A percentile compares a stretch with the other conserved stretches of the same genome.
These are phyloP conservation scores for Leucosporidium scottii DNA, from an alignment of 768 basidiomycete genomes.

Conservation along the genomic window DNA sequence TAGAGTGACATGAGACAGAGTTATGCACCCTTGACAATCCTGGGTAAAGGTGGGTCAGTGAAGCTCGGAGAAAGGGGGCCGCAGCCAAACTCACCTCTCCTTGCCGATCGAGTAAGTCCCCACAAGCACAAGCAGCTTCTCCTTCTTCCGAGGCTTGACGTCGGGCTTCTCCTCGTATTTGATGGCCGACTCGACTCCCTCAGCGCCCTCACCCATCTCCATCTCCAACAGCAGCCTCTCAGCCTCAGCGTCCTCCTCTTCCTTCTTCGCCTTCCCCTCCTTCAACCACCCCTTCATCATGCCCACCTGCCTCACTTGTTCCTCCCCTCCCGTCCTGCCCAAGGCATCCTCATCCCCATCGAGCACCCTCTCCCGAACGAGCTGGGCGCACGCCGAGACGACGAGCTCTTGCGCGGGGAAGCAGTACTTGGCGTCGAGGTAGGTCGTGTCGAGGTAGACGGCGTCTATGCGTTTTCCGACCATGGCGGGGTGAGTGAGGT, in stretches of 20 bases:
- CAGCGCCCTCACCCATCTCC: neutral
- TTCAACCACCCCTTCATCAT: slow-evolving; percentile 37
- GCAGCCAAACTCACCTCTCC: slow-evolving; percentile 54
- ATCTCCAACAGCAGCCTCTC: neutral
- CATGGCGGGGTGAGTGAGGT: slow-evolving; percentile 75
- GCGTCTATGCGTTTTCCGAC: slow-evolving; percentile 74
- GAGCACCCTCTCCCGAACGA: slow-evolving; percentile 41
- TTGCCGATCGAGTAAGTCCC: slow-evolving; percentile 95
- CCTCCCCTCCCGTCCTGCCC: slow-evolving; percentile 25
- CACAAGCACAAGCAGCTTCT: slow-evolving; percentile 33
- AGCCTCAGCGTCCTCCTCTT: slow-evolving; percentile 1
- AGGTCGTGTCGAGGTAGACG: slow-evolving; percentile 88
- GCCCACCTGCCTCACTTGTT: slow-evolving; percentile 28
- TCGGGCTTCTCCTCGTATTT: slow-evolving; percentile 18
- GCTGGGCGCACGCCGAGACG: slow-evolving; percentile 80
- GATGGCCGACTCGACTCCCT: neutral
- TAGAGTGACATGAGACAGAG: neutral
- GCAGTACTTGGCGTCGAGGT: slow-evolving; percentile 56
- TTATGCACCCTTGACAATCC: slow-evolving; percentile 73
- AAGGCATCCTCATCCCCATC: slow-evolving; percentile 31
- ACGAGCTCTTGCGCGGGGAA: slow-evolving; percentile 95
- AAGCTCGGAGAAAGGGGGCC: neutral
- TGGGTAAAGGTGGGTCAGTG: neutral
- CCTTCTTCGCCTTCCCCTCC: slow-evolving; percentile 17
- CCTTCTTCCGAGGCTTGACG: slow-evolving; percentile 25